A percentile compares a stretch with the other conserved stretches of the same genome.
Evolutionary conservation across 768 basidiomycete species (phyloP).

Genomic region (Chalciporus pseudorubinellus): DNA sequence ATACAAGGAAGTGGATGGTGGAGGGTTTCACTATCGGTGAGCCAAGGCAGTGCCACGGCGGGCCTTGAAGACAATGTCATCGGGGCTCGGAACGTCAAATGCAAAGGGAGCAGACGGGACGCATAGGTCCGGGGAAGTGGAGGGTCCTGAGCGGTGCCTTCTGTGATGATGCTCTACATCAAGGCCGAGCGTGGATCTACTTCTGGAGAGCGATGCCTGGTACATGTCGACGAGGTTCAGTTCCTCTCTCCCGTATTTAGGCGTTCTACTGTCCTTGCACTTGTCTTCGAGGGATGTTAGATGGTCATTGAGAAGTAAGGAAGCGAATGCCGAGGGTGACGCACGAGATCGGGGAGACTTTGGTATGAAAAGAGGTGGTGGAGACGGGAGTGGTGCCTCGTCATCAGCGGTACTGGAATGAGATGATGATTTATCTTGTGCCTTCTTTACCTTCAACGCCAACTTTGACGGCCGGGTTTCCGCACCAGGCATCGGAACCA

Average conservation of each 20-base stretch:
- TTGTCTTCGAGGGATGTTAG: conserved; percentile 38
- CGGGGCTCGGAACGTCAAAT: conserved; percentile 87
- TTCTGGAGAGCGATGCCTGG: conserved; percentile 28
- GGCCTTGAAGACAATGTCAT: conserved; percentile 82
- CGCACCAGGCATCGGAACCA: conserved; percentile 31
- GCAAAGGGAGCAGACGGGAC: conserved; percentile 46
- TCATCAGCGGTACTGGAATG: conserved; percentile 39
- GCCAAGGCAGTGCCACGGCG: conserved; percentile 69
- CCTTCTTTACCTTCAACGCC: conserved; percentile 68
- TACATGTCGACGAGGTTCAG: conserved; percentile 29
- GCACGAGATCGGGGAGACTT: conserved; percentile 59
- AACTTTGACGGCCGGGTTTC: conserved; percentile 65
- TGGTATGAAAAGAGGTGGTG: conserved; percentile 58
- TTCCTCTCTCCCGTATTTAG: conserved; percentile 33
- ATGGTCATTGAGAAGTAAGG: conserved; percentile 60
- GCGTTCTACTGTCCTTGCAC: conserved; percentile 30
- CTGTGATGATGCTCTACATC: conserved; percentile 11
- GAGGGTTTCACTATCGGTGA: conserved; percentile 31
- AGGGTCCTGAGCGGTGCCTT: conserved; percentile 6
- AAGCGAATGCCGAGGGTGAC: conserved; percentile 75
- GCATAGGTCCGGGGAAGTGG: conserved; percentile 35
- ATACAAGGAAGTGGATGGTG: conserved; percentile 3
- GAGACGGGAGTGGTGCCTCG: conserved; percentile 33
- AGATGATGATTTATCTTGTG: conserved; percentile 43
- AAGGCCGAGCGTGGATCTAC: conserved; percentile 25